Evolutionary conservation across 257 asterid species (phyloP).

Genomic region (Rauvolfia tetraphylla): DNA sequence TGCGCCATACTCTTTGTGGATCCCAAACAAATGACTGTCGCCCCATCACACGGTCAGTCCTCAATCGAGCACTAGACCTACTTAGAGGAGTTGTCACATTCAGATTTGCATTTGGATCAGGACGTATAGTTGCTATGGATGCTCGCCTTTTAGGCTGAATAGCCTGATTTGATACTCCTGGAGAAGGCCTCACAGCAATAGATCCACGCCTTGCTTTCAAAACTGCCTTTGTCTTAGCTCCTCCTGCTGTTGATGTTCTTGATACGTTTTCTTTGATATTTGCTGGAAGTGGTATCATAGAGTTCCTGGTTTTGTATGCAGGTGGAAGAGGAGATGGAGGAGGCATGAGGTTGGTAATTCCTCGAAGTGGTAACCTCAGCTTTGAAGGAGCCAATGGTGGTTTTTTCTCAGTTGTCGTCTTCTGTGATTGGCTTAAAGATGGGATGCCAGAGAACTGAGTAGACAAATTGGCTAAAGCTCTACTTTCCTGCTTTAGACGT

Average conservation of each 20-base stretch:
- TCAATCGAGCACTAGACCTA: slow-evolving; percentile 32
- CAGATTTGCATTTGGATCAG: slow-evolving; percentile 42
- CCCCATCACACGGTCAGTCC: slow-evolving; percentile 50
- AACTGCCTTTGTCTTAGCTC: slow-evolving; percentile 30
- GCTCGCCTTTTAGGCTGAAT: slow-evolving; percentile 74
- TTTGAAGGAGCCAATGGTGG: slow-evolving; percentile 87
- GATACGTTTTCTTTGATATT: slow-evolving; percentile 59
- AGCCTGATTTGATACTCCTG: slow-evolving; percentile 35
- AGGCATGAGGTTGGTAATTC: slow-evolving; percentile 62
- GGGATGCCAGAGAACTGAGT: slow-evolving; percentile 35
- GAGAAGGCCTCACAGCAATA: slow-evolving; percentile 54
- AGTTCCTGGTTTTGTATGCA: slow-evolving; percentile 38
- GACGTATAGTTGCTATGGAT: slow-evolving; percentile 63
- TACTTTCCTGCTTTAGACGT: slow-evolving; percentile 69
- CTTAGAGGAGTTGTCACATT: slow-evolving; percentile 42
- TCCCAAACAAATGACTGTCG: slow-evolving; percentile 79
- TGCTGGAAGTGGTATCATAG: slow-evolving; percentile 52
- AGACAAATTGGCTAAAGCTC: slow-evolving; percentile 61
- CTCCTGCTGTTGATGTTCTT: slow-evolving; percentile 24
- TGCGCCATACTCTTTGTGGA: slow-evolving; percentile 65
- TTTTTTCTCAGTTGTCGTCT: slow-evolving; percentile 44
- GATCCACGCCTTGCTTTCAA: slow-evolving; percentile 73
- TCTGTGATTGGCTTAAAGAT: slow-evolving; percentile 47
- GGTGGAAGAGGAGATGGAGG: slow-evolving; percentile 39
- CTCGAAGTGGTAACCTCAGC: slow-evolving; percentile 67